Evolutionary conservation across 2,329 filamentous ascomycete genomes (phyloP), one percentile per base, ranked within the genome.

Genomic region (Periglandula ipomoeae): DNA sequence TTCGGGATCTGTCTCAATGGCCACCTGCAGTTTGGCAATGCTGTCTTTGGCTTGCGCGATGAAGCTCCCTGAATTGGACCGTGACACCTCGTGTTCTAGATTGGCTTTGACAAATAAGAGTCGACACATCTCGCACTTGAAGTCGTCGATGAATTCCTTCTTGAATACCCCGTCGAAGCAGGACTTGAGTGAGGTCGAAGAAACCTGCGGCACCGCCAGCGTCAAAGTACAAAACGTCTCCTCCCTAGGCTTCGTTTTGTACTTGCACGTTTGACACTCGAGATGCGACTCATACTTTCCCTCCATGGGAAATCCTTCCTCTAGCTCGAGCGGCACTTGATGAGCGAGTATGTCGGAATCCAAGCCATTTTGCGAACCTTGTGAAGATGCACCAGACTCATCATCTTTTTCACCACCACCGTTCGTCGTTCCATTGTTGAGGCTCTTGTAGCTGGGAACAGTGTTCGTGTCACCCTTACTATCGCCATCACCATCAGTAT

Each of bases 161-260:
- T 95, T 95, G 56, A 98, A 84, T 66, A 96, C 84, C 37, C 87
- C 87, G 59, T 98, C 93, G 58, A 98, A 93, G 65, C 93, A 98
- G 8, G 82, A 76, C 61, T 85, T 89, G 15, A 98, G 75, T 0
- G 88, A 85, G 0, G 90, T 90, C 2, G 87, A 85, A 45, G 76
- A 82, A 53, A 84, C 79, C 63, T 93, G 87, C 0, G 93, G 93
- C 3, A 98, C 93, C 59, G 89, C 89, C 47, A 98, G 72, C 1
- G 91, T 97, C 54, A 98, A 70, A 19, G 90, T 94, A 65, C 94
- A 91, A 61, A 98, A 98, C 0, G 82, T 86, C 43, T 88, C 93
- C 47, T 82, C 78, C 7, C 83, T 85, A 6, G 91, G 84, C 60
- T 85, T 90, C 7, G 93, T 91, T 65, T 87, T 88, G 72, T 95